Conservation (phyloP, 2,329 filamentous ascomycete species). For the Chalaropsis thielavioides region DNA sequence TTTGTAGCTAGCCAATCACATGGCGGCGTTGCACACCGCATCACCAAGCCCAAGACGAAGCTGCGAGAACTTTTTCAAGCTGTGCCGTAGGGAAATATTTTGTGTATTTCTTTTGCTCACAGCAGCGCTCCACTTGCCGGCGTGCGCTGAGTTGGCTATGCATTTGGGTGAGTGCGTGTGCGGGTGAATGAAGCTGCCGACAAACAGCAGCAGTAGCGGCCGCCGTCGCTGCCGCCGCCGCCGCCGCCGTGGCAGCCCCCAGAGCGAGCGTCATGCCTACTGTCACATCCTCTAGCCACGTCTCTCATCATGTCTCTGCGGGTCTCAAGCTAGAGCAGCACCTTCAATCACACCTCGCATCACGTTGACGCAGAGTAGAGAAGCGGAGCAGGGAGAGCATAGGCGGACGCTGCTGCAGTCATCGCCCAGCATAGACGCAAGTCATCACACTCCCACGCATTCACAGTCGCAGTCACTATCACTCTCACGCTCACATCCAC, state of each 20-base stretch:
- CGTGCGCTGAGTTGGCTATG: not conserved
- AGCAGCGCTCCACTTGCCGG: not conserved
- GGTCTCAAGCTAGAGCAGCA: not conserved
- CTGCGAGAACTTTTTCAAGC: too few relatives aligned
- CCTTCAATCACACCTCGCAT: not conserved
- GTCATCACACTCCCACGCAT: not conserved
- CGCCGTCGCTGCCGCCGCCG: not conserved
- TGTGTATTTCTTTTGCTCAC: not conserved
- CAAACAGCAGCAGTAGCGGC: not conserved
- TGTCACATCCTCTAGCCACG: not conserved
- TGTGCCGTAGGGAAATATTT: not conserved
- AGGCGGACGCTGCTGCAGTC: too few relatives aligned
- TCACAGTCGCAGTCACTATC: too few relatives aligned
- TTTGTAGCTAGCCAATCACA: too few relatives aligned
- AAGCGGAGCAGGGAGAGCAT: too few relatives aligned
- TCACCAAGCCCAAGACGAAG: too few relatives aligned
- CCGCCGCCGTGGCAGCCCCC: too few relatives aligned
- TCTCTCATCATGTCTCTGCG: not conserved
- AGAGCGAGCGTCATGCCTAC: too few relatives aligned
- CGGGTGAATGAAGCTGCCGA: not conserved
- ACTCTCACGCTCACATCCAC: not conserved
- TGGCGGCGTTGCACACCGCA: too few relatives aligned
- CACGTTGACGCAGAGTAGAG: not conserved
- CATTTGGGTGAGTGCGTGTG: not conserved
- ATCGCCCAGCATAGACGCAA: not conserved